These are phyloP conservation scores for Phyllosticta citribraziliensis DNA, from an alignment of 2,329 filamentous ascomycete genomes.

Conservation along the genomic window DNA sequence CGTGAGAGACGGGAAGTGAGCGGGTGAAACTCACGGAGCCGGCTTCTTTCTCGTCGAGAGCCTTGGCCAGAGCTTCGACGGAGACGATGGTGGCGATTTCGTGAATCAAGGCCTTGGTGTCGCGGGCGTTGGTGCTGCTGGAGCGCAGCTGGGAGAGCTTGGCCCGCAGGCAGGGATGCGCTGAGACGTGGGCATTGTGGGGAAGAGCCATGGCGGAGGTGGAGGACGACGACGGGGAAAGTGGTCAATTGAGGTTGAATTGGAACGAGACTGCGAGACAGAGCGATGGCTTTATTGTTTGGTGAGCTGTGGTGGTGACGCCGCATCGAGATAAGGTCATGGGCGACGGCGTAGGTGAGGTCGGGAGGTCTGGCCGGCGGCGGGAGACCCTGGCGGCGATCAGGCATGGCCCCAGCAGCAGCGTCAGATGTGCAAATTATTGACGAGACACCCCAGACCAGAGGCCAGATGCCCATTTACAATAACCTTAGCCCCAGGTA, in stretches of 20 bases:
- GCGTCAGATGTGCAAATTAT: background rate
- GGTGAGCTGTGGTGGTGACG: background rate
- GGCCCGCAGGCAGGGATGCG: slow-evolving; percentile 73
- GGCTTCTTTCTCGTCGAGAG: slow-evolving; percentile 47
- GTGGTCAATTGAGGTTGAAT: background rate
- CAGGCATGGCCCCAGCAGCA: background rate
- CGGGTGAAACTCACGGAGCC: slow-evolving; percentile 50
- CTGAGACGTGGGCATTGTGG: slow-evolving; percentile 61
- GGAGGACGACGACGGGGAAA: background rate
- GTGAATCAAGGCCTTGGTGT: slow-evolving; percentile 73
- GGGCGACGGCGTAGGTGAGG: slow-evolving; percentile 1
- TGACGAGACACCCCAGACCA: no score
- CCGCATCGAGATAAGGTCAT: background rate
- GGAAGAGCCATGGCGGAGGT: slow-evolving; percentile 32
- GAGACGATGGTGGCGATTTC: slow-evolving; percentile 78
- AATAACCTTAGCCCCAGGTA: background rate
- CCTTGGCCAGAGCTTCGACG: slow-evolving; percentile 65
- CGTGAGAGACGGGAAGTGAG: background rate
- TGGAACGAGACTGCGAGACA: background rate
- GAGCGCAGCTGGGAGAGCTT: slow-evolving; percentile 89
- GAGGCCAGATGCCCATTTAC: background rate
- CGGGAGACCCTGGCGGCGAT: slow-evolving; percentile 2
- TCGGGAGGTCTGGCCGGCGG: background rate
- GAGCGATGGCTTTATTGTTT: background rate
- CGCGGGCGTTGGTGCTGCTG: slow-evolving; percentile 55